Evolutionary conservation across 805 yeast species (phyloP).

Genomic region (Teunomyces atbi): DNA sequence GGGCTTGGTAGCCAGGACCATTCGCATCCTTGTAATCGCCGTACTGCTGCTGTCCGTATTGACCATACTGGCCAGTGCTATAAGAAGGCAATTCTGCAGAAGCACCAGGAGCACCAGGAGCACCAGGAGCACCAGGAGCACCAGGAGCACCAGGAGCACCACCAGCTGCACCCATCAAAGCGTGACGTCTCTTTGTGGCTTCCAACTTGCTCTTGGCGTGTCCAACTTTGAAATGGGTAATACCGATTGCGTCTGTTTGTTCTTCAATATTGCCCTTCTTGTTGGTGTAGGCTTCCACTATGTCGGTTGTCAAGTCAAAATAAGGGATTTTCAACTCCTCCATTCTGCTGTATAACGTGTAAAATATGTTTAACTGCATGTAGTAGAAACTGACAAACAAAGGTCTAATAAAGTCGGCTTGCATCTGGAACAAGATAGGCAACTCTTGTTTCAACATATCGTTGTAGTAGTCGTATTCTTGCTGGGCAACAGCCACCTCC

Average conservation of each 20-base stretch:
- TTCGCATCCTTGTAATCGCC: conserved; percentile 22
- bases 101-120: conserved; percentile 16
- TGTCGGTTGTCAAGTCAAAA: conserved; percentile 82
- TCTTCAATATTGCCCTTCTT: conserved; percentile 94
- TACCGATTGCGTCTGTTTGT: conserved; percentile 81
- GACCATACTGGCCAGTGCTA: conserved; percentile 17
- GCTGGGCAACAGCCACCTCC: conserved; percentile 85
- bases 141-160: conserved; percentile 18
- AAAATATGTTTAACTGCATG: conserved; percentile 97
- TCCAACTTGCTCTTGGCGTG: conserved; percentile 85
- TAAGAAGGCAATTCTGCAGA: conserved; percentile 19
- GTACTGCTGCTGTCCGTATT: conserved; percentile 17
- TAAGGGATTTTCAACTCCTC: conserved; percentile 97
- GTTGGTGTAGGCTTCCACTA: conserved; percentile 69
- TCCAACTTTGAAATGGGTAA: conserved; percentile 86
- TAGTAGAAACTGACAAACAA: conserved; percentile 90
- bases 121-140: conserved; percentile 14
- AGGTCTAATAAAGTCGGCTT: conserved; percentile 90
- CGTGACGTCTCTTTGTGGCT: conserved; percentile 74
- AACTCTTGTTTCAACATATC: conserved; percentile 89
- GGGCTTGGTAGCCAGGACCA: conserved; percentile 14
- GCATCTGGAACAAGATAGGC: conserved; percentile 83
- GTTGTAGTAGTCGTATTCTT: conserved; percentile 94
- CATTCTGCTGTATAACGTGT: conserved; percentile 86
- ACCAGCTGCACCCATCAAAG: conserved; percentile 34